Base-by-base conservation (phyloP, 306 rosid species). In the Casuarina cunninghamiana region DNA sequence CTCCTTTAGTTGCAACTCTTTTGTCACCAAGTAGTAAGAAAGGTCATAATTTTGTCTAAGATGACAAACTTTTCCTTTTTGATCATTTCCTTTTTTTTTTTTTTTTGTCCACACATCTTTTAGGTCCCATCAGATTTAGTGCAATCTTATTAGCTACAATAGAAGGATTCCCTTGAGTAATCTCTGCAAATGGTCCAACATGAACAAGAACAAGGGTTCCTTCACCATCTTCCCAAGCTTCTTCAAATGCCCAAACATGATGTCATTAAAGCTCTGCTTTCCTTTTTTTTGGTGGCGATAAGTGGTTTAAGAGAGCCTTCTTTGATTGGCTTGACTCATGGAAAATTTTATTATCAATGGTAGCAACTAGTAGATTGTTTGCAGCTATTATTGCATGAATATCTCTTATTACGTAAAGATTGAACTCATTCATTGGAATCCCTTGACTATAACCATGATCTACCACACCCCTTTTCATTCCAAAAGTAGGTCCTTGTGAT, bases 371-470 rank as follows among this genome's bases (percentile, higher is more conserved):
- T 75, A 95, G 98, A 87, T 95, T 95, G 87, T 95, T 95, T 76
- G 98, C 87, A 37, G 97, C 97, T 63, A 97, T 95, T 75, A 92
- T 95, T 78, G 97, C 98, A 75, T 95, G 98, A 78, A 95, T 91
- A 79, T 95, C 98, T 82, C 98, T 97, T 3, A 97, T 92, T 26
- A 95, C 86, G 76, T 95, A 97, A 80, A 95, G 98, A 92, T 95
- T 95, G 86, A 95, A 95, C 81, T 95, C 98, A 79, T 95, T 97
- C 98, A 95, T 92, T 32, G 97, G 98, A 72, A 95, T 89, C 86
- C 92, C 98, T 86, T 95, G 98, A 85, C 98, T 95, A 79, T 95
- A 95, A 83, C 98, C 98, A 50, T 96, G 97, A 75, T 97, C 98
- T 39, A 97, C 98, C 37, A 97, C 98, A 73, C 98, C 98, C 70